phyloP scores from a whole-genome alignment of 352 stramenopile species.

The Phytophthora ohioensis region DNA sequence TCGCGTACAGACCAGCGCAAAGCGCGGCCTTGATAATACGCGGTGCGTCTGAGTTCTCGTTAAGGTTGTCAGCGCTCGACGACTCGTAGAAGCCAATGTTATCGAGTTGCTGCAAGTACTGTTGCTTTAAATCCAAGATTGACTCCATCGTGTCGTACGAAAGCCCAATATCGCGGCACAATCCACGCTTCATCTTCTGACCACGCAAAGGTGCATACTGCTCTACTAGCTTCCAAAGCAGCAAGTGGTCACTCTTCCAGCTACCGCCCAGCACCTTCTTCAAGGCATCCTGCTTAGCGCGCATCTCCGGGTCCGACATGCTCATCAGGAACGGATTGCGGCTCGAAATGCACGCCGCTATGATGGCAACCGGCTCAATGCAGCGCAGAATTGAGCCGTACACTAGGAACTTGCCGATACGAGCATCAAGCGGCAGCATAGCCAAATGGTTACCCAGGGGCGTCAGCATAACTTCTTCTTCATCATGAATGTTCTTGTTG shows the following conservation, averaged over 20 bases:
- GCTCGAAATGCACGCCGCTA: slow-evolving; percentile 83
- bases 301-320: slow-evolving; percentile 69
- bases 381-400: slow-evolving; percentile 90
- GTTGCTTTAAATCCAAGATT: slow-evolving; percentile 91
- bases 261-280: slow-evolving; percentile 71
- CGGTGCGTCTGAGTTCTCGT: slow-evolving; percentile 73
- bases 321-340: slow-evolving; percentile 84
- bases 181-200: slow-evolving; percentile 64
- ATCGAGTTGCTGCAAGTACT: slow-evolving; percentile 87
- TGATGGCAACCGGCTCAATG: slow-evolving; percentile 83
- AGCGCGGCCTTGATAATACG: slow-evolving; percentile 93
- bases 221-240: slow-evolving; percentile 86
- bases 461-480: slow-evolving; percentile 88
- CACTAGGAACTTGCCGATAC: slow-evolving; percentile 89
- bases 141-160: slow-evolving; percentile 92
- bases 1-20: slow-evolving; percentile 84
- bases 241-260: slow-evolving; percentile 83
- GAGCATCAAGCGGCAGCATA: slow-evolving; percentile 86
- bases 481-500: slow-evolving; percentile 34
- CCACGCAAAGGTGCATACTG: slow-evolving; percentile 58
- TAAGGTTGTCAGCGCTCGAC: slow-evolving; percentile 48
- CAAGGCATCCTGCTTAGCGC: slow-evolving; percentile 61
- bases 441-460: slow-evolving; percentile 91
- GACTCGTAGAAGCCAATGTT: slow-evolving; percentile 83
- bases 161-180: slow-evolving; percentile 78